Base-by-base conservation (phyloP, 345 rosid species). In the Clarkia xantiana region DNA sequence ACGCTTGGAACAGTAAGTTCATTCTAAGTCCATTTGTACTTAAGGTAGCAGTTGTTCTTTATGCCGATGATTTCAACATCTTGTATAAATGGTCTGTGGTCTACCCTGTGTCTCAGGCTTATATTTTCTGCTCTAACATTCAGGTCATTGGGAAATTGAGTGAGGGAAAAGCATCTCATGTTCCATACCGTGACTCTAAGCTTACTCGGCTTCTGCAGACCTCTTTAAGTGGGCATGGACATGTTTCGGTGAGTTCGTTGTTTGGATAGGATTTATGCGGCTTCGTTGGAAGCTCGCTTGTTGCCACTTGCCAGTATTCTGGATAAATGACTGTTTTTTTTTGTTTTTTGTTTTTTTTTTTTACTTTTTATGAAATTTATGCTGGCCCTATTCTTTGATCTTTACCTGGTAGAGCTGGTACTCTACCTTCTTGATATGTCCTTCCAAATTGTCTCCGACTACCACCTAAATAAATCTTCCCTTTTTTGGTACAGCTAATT, bases 161-260 rank as follows among this genome's bases (percentile, higher is more conserved):
- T 57, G 99, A 93, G 68, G 99, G 99, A 54, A 93, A 78, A 78
- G 94, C 95, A 57, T 87, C 91, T 66, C 99, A 93, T 71, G 94
- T 93, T 72, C 99, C 99, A 20, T 93, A 80, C 70, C 81, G 99
- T 43, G 99, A 93, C 66, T 93, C 99, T 43, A 93, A 93, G 72
- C 94, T 93, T 47, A 93, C 99, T 18, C 95, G 99, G 40, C 99
- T 93, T 73, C 67, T 93, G 75, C 99, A 93, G 64, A 84, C 99
- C 62, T 93, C 99, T 11, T 54, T 93, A 60, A 76, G 97, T 56
- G 99, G 99, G 54, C 97, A 80, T 54, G 99, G 99, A 14, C 97
- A 93, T 76, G 97, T 93, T 40, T 93, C 97, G 64, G 99, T 93
- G 69, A 82, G 94, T 72, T 54, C 36, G 8, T 29, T 29, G 36